These are phyloP conservation scores for Russula emetica DNA, from an alignment of 768 basidiomycete genomes.

Conservation along the genomic window DNA sequence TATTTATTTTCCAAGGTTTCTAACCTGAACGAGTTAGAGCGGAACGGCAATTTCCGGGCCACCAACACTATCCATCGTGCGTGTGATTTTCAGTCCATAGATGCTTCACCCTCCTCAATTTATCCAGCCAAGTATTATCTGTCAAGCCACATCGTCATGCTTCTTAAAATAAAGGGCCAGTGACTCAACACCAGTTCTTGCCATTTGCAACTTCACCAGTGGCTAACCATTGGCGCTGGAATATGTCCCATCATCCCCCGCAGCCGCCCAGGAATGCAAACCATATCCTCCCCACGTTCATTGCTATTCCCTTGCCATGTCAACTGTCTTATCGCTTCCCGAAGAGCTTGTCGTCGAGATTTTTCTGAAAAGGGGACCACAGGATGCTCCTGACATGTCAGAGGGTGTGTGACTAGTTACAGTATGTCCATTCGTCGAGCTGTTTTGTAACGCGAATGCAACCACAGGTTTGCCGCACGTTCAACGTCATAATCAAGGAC, in stretches of 20 bases:
- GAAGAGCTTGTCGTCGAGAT: constrained; percentile 20
- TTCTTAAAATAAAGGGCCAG: too few relatives aligned
- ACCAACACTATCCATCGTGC: too few relatives aligned
- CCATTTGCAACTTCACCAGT: too few relatives aligned
- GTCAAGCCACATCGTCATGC: too few relatives aligned
- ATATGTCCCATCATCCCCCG: too few relatives aligned
- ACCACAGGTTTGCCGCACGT: constrained; percentile 14
- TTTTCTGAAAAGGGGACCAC: constrained; percentile 12
- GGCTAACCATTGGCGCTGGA: neutral
- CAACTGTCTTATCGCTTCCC: constrained; percentile 16
- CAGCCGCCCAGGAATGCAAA: constrained; percentile 9
- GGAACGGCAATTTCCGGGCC: too few relatives aligned
- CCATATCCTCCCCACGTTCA: neutral
- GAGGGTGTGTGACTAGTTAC: neutral
- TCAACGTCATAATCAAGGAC: constrained; percentile 13
- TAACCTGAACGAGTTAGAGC: too few relatives aligned
- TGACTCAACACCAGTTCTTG: too few relatives aligned
- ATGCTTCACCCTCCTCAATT: too few relatives aligned
- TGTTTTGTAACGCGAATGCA: neutral
- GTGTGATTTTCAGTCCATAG: too few relatives aligned
- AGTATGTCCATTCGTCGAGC: neutral
- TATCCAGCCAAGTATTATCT: too few relatives aligned
- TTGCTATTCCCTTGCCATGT: neutral
- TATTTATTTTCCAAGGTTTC: too few relatives aligned
- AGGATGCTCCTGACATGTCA: constrained; percentile 17